These are phyloP conservation scores for Euphorbia tirucalli DNA, from an alignment of 345 rosid species.

Conservation along the genomic window DNA sequence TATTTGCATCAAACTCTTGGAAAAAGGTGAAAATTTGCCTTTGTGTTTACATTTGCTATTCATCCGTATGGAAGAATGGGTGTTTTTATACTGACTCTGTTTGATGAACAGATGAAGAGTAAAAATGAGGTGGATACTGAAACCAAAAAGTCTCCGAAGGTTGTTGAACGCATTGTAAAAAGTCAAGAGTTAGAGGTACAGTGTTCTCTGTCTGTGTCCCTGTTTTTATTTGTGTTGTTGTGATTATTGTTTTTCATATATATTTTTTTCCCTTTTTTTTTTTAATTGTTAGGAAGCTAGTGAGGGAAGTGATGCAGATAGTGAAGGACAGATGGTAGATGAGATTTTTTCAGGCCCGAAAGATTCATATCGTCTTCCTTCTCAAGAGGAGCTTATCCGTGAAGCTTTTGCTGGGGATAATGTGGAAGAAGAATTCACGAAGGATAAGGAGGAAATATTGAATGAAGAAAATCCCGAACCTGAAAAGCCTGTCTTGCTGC, in stretches of 20 bases:
- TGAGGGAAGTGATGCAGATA: constrained; percentile 65
- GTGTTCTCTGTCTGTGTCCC: not conserved
- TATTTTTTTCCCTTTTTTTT: constrained; percentile 12
- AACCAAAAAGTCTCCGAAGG: constrained; percentile 31
- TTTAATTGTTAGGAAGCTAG: constrained; percentile 37
- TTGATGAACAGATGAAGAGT: constrained; percentile 45
- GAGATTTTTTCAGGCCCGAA: constrained; percentile 51
- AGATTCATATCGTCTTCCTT: constrained; percentile 65
- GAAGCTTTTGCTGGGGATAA: constrained; percentile 95
- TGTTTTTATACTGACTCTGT: constrained; percentile 2
- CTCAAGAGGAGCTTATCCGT: constrained; percentile 81
- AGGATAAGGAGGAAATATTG: constrained; percentile 62
- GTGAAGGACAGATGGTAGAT: constrained; percentile 73
- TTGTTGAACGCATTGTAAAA: constrained; percentile 22
- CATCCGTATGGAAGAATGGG: constrained; percentile 4
- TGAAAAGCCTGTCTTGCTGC: constrained; percentile 71
- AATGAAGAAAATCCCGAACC: constrained; percentile 78
- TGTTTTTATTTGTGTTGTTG: constrained; percentile 2
- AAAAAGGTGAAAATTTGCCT: constrained; percentile 50
- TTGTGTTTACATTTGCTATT: not conserved
- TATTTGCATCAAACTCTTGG: constrained; percentile 67
- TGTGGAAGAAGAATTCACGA: constrained; percentile 73
- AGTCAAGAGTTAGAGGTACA: constrained; percentile 46
- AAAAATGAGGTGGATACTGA: constrained; percentile 33
- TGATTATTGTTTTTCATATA: constrained; percentile 8